Evolutionary conservation across 1,284 basidiomycete genomes (phyloP), one percentile per base, ranked within the genome.

Genomic region (Heterobasidion parviporum): DNA sequence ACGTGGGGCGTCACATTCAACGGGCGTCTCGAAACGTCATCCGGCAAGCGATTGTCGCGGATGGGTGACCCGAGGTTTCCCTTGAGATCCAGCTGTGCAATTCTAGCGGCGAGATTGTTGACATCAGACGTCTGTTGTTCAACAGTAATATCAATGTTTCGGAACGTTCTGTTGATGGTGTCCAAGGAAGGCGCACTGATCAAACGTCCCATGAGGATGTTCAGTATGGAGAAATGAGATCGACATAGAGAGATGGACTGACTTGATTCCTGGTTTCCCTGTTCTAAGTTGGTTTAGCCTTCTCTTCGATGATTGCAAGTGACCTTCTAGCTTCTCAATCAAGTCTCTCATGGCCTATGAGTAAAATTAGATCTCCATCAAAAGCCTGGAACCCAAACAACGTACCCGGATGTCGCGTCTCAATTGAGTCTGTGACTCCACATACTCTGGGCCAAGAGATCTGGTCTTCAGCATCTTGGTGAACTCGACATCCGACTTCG

Each of bases 371-470:
- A 56, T 65, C 53, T 35, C 36, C 4, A 12, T 38, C 10, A n/a
- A 8, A 34, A 14, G 14, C 32, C n/a, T 2, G 36, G 26, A 10
- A 6, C 9, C 20, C n/a, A 15, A n/a, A 10, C 26, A 6, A 70
- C 81, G 48, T 61, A 88, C 89, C 62, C 83, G 74, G 43, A 90
- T 83, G 55, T 79, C 76, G 56, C 83, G 81, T 46, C 92, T 79
- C 33, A 95, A 71, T 55, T 86, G 83, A 10, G 75, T 81, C 65
- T 93, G 93, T 3, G 83, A 86, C 67, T 94, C 92, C n/a, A 84
- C 73, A 64, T 92, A 86, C 64, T 95, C 93, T 0, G 93, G 92
- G 6, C 87, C 88, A n/a, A 95, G 75, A n/a, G 86, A 85, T 53
- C 91, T 78, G 1, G 84, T 74, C 65, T 84, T 89, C 45, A 94